Base-by-base conservation (phyloP, 257 asterid species). In the Solanum dulcamara region DNA sequence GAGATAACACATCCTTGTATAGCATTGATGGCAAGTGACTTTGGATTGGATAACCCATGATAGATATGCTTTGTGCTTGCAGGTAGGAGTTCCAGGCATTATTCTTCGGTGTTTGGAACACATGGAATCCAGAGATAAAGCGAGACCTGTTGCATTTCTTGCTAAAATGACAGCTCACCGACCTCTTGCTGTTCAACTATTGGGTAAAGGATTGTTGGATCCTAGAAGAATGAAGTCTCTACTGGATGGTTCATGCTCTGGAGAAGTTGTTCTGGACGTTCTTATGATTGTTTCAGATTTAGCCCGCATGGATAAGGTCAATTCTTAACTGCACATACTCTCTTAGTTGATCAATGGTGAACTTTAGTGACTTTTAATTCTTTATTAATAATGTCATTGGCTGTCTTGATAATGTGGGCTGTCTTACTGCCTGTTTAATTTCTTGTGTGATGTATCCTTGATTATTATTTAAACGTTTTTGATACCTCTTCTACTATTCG, bases 251-350 rank as follows among this genome's bases (percentile, higher is more conserved):
- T 89, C 97, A 32, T 94, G 95, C 87, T 96, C 98, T 0, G 90
- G 91, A 88, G 99, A 95, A 89, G 97, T 90, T 83, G 91, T 92
- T 67, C 86, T 95, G 86, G 99, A 97, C 84, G 92, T 94, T 93
- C 98, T 97, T 44, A 97, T 95, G 98, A 92, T 97, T 89, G 86
- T 95, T 87, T 97, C 99, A 87, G 99, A 97, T 89, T 86, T 97
- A 80, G 99, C 99, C 88, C 97, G 98, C 85, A 95, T 95, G 99
- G 97, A 95, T 89, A 94, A 97, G 98, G 99, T 97, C 89, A 84
- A 60, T 33, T 33, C 60, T 42, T 28, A 48, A 48, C 30, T 48
- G 62, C 10, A 30, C 10, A 8, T 28, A 26, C 82, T 24, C 81
- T 75, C 81, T 44, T 42, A 75, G 38, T 75, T 75, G 59, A n/a